Evolutionary conservation across 345 rosid genomes (phyloP).

Genomic region (Populus simonii): DNA sequence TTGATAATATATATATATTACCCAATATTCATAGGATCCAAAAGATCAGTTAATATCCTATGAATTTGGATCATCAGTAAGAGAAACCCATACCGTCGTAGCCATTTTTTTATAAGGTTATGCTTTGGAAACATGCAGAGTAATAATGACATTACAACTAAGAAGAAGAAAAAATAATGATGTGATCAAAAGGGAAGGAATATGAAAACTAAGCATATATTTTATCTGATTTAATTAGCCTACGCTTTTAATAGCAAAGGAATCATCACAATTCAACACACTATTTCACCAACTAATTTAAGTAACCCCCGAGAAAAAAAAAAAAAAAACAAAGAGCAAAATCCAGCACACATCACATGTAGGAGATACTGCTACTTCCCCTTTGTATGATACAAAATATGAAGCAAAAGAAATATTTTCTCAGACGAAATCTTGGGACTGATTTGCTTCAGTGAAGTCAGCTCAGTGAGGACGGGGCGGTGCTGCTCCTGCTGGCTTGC

Average conservation of each 20-base stretch:
- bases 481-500: slow-evolving; percentile 55
- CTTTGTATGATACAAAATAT: slow-evolving; percentile 54
- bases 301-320: slow-evolving; percentile 7
- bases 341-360: slow-evolving; percentile 62
- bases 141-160: slow-evolving; percentile 24
- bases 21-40: too few species aligned
- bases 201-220: slow-evolving; percentile 10
- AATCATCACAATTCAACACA: slow-evolving; percentile 53
- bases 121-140: slow-evolving; percentile 35
- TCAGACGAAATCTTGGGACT: not conserved
- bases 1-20: too few species aligned
- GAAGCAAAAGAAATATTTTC: slow-evolving; percentile 14
- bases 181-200: not conserved
- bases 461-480: slow-evolving; percentile 43
- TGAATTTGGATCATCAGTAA: too few species aligned
- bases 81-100: slow-evolving; percentile 6
- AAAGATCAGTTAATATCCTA: too few species aligned
- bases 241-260: slow-evolving; percentile 40
- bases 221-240: slow-evolving; percentile 27
- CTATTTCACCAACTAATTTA: slow-evolving; percentile 43
- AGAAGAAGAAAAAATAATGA: not conserved
- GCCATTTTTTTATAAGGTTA: not conserved
- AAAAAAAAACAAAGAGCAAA: slow-evolving; percentile 18
- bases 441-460: not conserved
- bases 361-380: slow-evolving; percentile 39